phyloP scores from a whole-genome alignment of 148 eudicot species.

The Rheum nobile region DNA sequence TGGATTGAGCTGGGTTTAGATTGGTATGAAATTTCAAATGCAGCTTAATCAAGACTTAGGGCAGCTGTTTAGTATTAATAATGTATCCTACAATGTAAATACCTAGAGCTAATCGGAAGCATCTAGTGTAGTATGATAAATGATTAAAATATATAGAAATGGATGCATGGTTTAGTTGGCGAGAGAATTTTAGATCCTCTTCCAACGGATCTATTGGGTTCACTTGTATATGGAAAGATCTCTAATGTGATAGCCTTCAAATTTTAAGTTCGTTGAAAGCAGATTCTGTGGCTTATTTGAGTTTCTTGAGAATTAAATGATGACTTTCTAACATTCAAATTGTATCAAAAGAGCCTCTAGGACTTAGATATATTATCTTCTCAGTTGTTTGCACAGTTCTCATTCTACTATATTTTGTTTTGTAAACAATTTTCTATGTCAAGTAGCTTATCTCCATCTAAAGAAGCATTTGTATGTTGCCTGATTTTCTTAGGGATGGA shows the following conservation, averaged over 20 bases:
- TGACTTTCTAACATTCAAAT: neutral
- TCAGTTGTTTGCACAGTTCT: neutral
- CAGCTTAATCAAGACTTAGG: neutral
- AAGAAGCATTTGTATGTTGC: neutral
- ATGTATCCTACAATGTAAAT: neutral
- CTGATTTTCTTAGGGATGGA: constrained; percentile 59
- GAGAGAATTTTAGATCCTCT: neutral
- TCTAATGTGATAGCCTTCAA: neutral
- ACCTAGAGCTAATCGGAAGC: neutral
- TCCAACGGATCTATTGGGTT: neutral
- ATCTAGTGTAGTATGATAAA: neutral
- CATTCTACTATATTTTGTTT: neutral
- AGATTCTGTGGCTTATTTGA: neutral
- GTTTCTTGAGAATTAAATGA: neutral
- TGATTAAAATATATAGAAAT: neutral
- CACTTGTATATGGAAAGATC: neutral
- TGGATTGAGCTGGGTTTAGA: neutral
- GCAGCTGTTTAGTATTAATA: neutral
- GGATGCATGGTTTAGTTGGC: neutral
- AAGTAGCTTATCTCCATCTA: neutral
- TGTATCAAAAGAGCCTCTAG: neutral
- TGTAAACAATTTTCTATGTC: neutral
- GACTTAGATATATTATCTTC: neutral
- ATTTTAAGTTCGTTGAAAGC: neutral
- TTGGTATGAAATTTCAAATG: neutral